Evolutionary conservation across 345 rosid species (phyloP).

Genomic region (Sonneratia alba): DNA sequence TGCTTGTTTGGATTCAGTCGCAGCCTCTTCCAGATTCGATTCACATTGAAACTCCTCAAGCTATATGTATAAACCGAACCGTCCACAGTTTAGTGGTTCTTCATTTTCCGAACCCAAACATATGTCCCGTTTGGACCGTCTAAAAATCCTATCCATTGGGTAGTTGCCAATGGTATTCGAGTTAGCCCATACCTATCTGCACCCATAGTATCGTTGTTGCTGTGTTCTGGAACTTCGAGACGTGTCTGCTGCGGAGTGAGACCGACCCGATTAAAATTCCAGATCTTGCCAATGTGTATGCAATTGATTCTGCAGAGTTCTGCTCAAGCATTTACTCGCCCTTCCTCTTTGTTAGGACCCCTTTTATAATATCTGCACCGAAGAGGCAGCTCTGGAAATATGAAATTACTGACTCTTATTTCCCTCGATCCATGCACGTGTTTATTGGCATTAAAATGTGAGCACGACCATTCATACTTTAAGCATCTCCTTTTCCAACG

Average conservation of each 20-base stretch:
- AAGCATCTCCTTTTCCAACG: too few species aligned
- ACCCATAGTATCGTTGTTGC: too few species aligned
- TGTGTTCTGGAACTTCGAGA: background rate
- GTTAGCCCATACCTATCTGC: too few species aligned
- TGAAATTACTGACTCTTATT: background rate
- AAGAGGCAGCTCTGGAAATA: background rate
- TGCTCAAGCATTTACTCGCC: background rate
- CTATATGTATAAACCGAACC: too few species aligned
- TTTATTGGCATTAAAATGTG: background rate
- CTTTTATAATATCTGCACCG: background rate
- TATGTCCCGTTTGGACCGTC: too few species aligned
- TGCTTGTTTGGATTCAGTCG: too few species aligned
- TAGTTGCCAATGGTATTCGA: too few species aligned
- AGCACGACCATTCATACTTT: background rate
- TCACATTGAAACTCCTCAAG: too few species aligned
- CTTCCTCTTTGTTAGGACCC: background rate
- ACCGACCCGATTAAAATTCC: background rate
- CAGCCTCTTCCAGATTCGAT: too few species aligned
- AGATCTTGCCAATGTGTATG: background rate
- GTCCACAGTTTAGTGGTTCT: too few species aligned
- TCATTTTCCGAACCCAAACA: too few species aligned
- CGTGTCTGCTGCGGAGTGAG: background rate
- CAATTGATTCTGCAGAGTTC: background rate
- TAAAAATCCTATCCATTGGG: too few species aligned
- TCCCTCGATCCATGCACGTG: background rate